These are phyloP conservation scores for Plasmopara muralis DNA, from an alignment of 352 stramenopile genomes.

Conservation along the genomic window DNA sequence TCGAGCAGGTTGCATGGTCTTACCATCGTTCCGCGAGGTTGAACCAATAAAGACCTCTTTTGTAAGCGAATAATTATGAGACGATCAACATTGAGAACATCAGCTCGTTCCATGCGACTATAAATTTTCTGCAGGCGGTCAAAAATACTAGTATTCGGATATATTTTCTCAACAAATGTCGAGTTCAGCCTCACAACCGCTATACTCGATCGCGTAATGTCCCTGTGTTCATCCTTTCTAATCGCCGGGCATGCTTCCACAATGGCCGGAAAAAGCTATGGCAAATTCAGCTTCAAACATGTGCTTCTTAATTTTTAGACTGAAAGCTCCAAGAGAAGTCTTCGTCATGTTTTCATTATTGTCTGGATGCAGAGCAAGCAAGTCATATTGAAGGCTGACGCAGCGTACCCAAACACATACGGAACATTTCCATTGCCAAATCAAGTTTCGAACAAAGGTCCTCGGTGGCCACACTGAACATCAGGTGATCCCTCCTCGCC, in stretches of 20 bases:
- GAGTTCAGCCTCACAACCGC: not conserved
- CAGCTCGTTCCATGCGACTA: not conserved
- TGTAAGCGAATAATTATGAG: conserved; percentile 5
- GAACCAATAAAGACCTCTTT: conserved; percentile 10
- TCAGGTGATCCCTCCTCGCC: conserved; percentile 3
- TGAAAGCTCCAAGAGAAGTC: not conserved
- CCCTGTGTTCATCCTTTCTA: not conserved
- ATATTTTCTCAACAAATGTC: not conserved
- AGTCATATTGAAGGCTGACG: conserved; percentile 3
- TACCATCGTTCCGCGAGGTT: conserved; percentile 12
- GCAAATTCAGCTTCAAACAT: conserved; percentile 4
- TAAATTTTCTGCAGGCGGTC: not conserved
- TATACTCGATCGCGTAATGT: not conserved
- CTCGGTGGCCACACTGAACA: not conserved
- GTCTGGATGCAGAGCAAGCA: conserved; percentile 2
- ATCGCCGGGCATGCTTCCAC: conserved; percentile 1
- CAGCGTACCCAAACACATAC: conserved; percentile 9
- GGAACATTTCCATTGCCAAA: conserved; percentile 6
- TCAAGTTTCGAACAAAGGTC: not conserved
- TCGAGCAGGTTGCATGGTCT: conserved; percentile 8
- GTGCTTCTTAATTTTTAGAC: not conserved
- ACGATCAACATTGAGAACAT: conserved; percentile 13
- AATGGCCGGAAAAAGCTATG: conserved; percentile 3
- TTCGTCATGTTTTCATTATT: too few species aligned
- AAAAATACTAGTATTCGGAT: not conserved